Conservation (phyloP, 371 early-diverging fungal genomes). For the Scutellospora calospora region DNA sequence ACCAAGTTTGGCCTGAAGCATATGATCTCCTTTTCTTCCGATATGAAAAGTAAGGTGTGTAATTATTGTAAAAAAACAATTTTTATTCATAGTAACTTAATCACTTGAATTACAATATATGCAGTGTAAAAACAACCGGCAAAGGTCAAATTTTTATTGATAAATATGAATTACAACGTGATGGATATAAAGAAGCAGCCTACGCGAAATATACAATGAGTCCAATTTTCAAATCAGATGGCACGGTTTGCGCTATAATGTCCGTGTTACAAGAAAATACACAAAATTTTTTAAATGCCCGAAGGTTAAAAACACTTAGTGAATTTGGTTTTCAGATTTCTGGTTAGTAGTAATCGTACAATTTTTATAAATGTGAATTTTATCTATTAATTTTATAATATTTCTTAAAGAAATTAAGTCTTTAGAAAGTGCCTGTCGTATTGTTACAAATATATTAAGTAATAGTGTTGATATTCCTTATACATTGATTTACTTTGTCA, state of each 20-base stretch:
- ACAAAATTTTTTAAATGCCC: background rate
- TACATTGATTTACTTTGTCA: too few relatives aligned
- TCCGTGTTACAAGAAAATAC: slow-evolving; percentile 38
- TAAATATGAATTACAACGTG: slow-evolving; percentile 8
- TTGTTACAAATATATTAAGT: too few relatives aligned
- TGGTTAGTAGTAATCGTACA: background rate
- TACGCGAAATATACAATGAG: slow-evolving; percentile 34
- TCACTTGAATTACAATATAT: too few relatives aligned
- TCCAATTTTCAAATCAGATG: slow-evolving; percentile 36
- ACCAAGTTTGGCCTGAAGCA: slow-evolving; percentile 18
- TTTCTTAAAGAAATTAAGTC: too few relatives aligned
- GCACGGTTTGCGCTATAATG: slow-evolving; percentile 21
- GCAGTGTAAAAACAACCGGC: slow-evolving; percentile 22
- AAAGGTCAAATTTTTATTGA: slow-evolving; percentile 27
- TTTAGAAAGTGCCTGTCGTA: too few relatives aligned
- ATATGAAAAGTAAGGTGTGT: too few relatives aligned
- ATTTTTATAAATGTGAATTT: too few relatives aligned
- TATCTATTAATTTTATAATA: too few relatives aligned
- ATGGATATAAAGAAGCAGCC: slow-evolving; percentile 34
- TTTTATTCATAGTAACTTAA: too few relatives aligned
- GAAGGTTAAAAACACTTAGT: slow-evolving; percentile 34
- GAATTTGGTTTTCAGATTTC: slow-evolving; percentile 16
- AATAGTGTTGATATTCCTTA: too few relatives aligned
- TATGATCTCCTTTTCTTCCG: background rate
- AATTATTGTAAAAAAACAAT: too few relatives aligned